A percentile compares a stretch with the other conserved stretches of the same genome.
Evolutionary conservation across 176 grass and related monocot genomes (phyloP).

Genomic region (Sorghum bicolor): DNA sequence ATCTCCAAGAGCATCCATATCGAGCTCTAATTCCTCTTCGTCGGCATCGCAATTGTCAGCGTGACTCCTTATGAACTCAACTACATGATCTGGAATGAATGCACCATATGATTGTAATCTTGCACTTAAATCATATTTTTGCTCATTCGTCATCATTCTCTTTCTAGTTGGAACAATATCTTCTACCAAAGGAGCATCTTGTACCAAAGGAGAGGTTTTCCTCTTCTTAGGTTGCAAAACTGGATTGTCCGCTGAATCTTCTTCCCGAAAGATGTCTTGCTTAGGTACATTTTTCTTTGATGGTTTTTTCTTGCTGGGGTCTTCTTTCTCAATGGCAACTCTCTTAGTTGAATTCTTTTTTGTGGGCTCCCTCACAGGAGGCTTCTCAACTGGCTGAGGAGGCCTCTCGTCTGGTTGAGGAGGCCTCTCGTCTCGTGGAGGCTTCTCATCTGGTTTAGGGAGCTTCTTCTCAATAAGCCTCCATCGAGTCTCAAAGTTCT

Average conservation of each 20-base stretch:
- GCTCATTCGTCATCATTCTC: constrained; percentile 52
- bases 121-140: constrained; percentile 61
- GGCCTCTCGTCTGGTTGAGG: constrained; percentile 9
- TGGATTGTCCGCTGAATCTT: constrained; percentile 44
- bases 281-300: constrained; percentile 46
- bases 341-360: constrained; percentile 39
- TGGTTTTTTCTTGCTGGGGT: constrained; percentile 30
- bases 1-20: constrained; percentile 75
- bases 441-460: constrained; percentile 31
- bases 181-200: constrained; percentile 2
- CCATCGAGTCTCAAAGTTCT: constrained; percentile 91
- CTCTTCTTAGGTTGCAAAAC: constrained; percentile 67
- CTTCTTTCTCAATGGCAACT: constrained; percentile 40
- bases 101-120: constrained; percentile 62
- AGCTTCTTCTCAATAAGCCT: constrained; percentile 84
- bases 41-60: constrained; percentile 43
- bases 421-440: not conserved
- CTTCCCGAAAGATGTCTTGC: constrained; percentile 53
- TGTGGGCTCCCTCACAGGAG: constrained; percentile 22
- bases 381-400: constrained; percentile 7
- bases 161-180: not conserved
- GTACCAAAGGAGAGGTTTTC: constrained; percentile 52
- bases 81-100: constrained; percentile 61
- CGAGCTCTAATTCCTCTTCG: constrained; percentile 82
- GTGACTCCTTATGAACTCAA: constrained; percentile 73